Percentiles rank a stretch among this genome's conserved stretches.
Conservation (phyloP, 768 basidiomycete genomes). For the Fomitopsis serialis region DNA sequence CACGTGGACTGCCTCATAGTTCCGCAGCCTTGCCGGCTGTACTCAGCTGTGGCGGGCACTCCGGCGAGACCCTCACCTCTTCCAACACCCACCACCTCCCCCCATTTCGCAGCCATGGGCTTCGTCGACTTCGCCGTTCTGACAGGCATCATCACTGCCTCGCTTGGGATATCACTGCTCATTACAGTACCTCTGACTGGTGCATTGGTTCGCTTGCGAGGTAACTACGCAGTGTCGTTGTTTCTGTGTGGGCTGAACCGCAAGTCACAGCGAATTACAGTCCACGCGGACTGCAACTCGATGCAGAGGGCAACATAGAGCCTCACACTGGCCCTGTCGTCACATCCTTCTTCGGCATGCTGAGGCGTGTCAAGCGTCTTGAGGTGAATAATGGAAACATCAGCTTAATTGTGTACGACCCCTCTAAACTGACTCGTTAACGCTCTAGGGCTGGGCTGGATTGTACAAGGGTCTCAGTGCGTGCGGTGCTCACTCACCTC, state of each 20-base stretch:
- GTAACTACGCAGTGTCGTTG: slow-evolving; percentile 34
- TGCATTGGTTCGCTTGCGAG: slow-evolving; percentile 69
- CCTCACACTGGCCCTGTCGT: slow-evolving; percentile 74
- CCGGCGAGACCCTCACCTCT: background rate
- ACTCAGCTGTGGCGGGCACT: background rate
- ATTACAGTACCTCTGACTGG: slow-evolving; percentile 46
- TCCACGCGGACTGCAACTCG: slow-evolving; percentile 77
- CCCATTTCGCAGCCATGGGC: background rate
- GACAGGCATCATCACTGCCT: slow-evolving; percentile 38
- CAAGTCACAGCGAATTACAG: slow-evolving; percentile 49
- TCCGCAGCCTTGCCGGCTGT: background rate
- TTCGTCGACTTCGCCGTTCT: background rate
- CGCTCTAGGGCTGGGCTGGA: slow-evolving; percentile 60
- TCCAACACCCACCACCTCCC: slow-evolving; percentile 5
- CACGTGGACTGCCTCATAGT: background rate
- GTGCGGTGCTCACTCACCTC: slow-evolving; percentile 12
- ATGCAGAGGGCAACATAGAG: slow-evolving; percentile 69
- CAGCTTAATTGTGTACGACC: background rate
- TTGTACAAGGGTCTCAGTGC: slow-evolving; percentile 76
- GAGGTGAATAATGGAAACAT: slow-evolving; percentile 44
- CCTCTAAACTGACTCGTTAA: slow-evolving; percentile 1
- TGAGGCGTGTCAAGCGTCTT: slow-evolving; percentile 60
- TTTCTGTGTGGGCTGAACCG: slow-evolving; percentile 29
- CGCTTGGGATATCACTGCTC: slow-evolving; percentile 54
- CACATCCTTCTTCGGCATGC: slow-evolving; percentile 70